Base-by-base conservation (phyloP, 129 eudicot species). In the Smallanthus sonchifolius region DNA sequence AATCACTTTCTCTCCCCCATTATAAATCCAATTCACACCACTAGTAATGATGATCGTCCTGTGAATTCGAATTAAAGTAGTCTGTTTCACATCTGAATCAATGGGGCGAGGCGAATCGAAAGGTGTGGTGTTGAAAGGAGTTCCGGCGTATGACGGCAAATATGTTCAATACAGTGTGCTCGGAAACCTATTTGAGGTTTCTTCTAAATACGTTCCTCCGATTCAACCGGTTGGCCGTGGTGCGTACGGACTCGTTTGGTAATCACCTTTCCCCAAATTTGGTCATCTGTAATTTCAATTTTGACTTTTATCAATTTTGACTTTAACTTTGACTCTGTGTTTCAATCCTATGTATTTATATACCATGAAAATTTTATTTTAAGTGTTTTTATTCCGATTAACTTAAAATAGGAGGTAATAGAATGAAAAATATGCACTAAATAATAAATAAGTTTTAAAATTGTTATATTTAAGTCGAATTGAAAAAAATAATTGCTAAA, bases 141-240 rank as follows among this genome's bases (percentile, higher is more conserved):
- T 44, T 44, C 78, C 78, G 47, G 78, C 57, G 7, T 32, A 61
- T 30, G 70, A 40, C 3, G 78, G 78, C 0, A 45, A 34, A 17
- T 74, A 74, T 54, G 51, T 61, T 1, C 78, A 74, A 11, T 74
- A 74, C 19, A 61, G 28, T 47, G 70, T 74, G 7, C 78, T 74
- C 19, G 78, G 78, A n/a, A 74, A 74, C 61, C 48, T 74, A 3
- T 74, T 74, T 17, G 78, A 74, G 78, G 78, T 74, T 61, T 74
- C 78, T 32, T 44, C 78, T 3, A 74, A 74, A 34, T 74, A 74
- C 54, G 60, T 74, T 74, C 78, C 78, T 34, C 78, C 78, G n/a
- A 74, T 74, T 61, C 78, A 61, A 17, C 78, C 78, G 3, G 70
- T 74, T 35, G 78, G 78, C 1, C 70, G 60, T 35, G 78, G 78